Base-by-base conservation (phyloP, 495 filamentous ascomycete species). In the Darksidea phi region DNA sequence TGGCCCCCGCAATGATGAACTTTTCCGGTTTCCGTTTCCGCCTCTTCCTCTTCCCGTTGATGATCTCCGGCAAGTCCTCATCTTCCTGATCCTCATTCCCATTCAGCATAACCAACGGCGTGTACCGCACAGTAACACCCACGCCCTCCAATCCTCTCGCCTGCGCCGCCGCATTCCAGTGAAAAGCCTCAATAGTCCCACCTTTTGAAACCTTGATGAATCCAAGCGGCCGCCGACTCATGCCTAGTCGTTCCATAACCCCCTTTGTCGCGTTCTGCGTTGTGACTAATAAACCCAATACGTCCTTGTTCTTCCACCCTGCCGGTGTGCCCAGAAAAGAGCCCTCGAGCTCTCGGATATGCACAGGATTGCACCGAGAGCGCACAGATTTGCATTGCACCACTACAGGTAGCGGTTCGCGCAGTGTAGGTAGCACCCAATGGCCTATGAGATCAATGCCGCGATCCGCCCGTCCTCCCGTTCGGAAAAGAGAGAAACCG, bases 381-480 rank as follows among this genome's bases (percentile, higher is more conserved):
- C 17, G 15, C 41, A 50, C 32, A 17, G 82, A 81, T 74, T 97
- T 98, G 77, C 94, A 98, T 70, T 96, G 91, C 20, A 90, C 76
- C 4, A 96, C 65, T 1, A 90, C 83, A 50, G 80, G 81, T 4
- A 94, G 57, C 0, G 83, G 79, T 24, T 54, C 45, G 21, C 46
- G 50, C 15, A 59, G 48, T n/a, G 77, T 74, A 10, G 86, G 84
- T 6, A 90, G 72, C 12, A 77, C 73, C 93, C 93, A 97, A 17
- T 83, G 83, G 21, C 91, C 92, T 1, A 90, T 75, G 0, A 97
- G 81, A 71, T 97, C 93, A 69, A 95, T 88, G 32, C 93, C 93
- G 49, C 75, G 77, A 74, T 97, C 92, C 15, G 82, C 82, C 25
- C 76, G 77, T 37, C 88, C 87, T 63, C 94, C 94, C 15, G 87